Evolutionary conservation across 78 protist genomes (phyloP).

Genomic region (Dictyostelium firmibasis): DNA sequence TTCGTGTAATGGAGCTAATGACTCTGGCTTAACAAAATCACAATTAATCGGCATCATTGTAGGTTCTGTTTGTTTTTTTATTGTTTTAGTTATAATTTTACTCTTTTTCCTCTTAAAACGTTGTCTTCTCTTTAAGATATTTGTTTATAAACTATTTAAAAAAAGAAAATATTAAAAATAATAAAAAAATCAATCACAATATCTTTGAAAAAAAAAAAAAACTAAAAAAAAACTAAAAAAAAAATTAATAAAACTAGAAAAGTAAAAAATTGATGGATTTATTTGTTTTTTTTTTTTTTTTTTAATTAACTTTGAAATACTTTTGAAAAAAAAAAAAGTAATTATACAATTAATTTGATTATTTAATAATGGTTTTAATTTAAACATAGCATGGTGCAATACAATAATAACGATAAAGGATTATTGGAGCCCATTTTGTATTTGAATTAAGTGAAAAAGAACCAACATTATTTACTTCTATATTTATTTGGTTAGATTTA

Average conservation of each 20-base stretch:
- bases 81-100: not conserved
- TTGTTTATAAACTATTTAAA: not conserved
- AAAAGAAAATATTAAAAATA: not conserved
- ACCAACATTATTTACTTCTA: not conserved
- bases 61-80: not conserved
- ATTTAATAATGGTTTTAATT: too few relatives aligned
- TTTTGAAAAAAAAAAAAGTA: too few relatives aligned
- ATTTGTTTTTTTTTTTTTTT: too few relatives aligned
- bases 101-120: not conserved
- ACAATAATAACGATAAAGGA: not conserved
- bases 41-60: constrained; percentile 14
- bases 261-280: too few relatives aligned
- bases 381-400: not conserved
- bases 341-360: too few relatives aligned
- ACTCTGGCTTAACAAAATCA: not conserved
- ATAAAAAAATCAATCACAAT: too few relatives aligned
- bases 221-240: too few relatives aligned
- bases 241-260: too few relatives aligned
- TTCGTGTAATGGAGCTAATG: too few relatives aligned
- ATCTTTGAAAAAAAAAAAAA: too few relatives aligned
- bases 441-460: not conserved
- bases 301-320: too few relatives aligned
- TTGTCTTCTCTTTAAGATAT: not conserved
- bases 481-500: not conserved
- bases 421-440: not conserved